A percentile compares a stretch with the other conserved stretches of the same genome.
Evolutionary conservation across 108 stramenopile genomes (phyloP).

Genomic region (Epithemia pelagica): DNA sequence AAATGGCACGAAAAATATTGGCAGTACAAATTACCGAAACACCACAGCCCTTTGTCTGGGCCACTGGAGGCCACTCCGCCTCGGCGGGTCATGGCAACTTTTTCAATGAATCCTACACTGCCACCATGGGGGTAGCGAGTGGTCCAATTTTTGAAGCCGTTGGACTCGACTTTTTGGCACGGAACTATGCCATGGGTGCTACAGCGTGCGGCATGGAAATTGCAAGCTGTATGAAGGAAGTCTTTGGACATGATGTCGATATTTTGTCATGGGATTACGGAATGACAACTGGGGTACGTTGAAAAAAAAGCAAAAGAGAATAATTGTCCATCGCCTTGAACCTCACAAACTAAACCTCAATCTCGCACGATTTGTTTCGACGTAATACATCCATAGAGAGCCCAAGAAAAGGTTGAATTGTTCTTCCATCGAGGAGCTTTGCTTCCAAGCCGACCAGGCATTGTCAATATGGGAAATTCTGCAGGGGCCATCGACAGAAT

Average conservation of each 20-base stretch:
- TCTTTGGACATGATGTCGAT: slow-evolving; percentile 63
- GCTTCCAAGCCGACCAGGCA: slow-evolving; percentile 23
- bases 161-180: slow-evolving; percentile 55
- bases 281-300: slow-evolving; percentile 33
- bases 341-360: too few species aligned
- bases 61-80: slow-evolving; percentile 68
- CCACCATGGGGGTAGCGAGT: slow-evolving; percentile 41
- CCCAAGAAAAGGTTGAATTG: slow-evolving; percentile 13
- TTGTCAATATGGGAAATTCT: slow-evolving; percentile 10
- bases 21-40: too few species aligned
- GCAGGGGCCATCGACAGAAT: too few species aligned
- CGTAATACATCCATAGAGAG: too few species aligned
- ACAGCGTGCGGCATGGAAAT: slow-evolving; percentile 24
- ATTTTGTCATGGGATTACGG: slow-evolving; percentile 56
- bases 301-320: too few species aligned
- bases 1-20: too few species aligned
- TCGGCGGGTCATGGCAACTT: slow-evolving; percentile 79
- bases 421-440: slow-evolving; percentile 19
- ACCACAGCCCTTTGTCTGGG: slow-evolving; percentile 62
- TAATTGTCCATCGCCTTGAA: too few species aligned
- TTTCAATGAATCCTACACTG: slow-evolving; percentile 60
- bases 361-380: too few species aligned
- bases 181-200: slow-evolving; percentile 73
- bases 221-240: slow-evolving; percentile 47
- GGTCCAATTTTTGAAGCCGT: slow-evolving; percentile 38